Conservation (phyloP, 2,329 filamentous ascomycete genomes). For the Lojkania enalia region DNA sequence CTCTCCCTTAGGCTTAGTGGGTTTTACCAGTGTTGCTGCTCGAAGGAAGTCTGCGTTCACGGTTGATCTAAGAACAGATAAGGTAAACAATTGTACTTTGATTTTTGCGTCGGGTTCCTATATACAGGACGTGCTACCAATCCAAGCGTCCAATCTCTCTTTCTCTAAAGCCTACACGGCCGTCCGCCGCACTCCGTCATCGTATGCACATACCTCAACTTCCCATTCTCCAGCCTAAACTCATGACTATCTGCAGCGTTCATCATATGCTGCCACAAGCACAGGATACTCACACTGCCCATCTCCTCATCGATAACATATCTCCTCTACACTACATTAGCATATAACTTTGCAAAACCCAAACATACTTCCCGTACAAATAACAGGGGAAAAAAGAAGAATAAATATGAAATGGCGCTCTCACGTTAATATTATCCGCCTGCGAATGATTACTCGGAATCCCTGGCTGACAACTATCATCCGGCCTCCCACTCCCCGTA, state of each 20-base stretch:
- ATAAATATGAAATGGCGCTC: too few relatives aligned
- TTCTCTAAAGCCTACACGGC: slow-evolving; percentile 9
- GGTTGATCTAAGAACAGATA: not conserved
- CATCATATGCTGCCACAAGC: slow-evolving; percentile 32
- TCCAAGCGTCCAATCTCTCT: not conserved
- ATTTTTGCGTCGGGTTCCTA: too few relatives aligned
- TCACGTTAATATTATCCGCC: slow-evolving; percentile 9
- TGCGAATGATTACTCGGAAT: slow-evolving; percentile 20
- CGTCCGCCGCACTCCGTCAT: slow-evolving; percentile 19
- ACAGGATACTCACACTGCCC: slow-evolving; percentile 27
- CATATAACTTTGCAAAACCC: too few relatives aligned
- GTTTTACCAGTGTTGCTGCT: not conserved
- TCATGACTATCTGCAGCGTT: slow-evolving; percentile 29
- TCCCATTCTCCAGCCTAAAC: slow-evolving; percentile 26
- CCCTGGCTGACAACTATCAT: slow-evolving; percentile 25
- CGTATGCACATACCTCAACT: slow-evolving; percentile 22
- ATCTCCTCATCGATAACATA: slow-evolving; percentile 29
- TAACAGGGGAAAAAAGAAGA: too few relatives aligned
- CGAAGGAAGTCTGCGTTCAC: not conserved
- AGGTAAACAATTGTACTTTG: not conserved
- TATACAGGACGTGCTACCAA: too few relatives aligned
- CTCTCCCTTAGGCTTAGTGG: not conserved
- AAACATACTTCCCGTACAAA: too few relatives aligned
- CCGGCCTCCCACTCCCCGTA: slow-evolving; percentile 20
- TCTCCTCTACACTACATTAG: slow-evolving; percentile 8